phyloP scores from a whole-genome alignment of 2,329 filamentous ascomycete species.

The Sclerotinia nivalis region DNA sequence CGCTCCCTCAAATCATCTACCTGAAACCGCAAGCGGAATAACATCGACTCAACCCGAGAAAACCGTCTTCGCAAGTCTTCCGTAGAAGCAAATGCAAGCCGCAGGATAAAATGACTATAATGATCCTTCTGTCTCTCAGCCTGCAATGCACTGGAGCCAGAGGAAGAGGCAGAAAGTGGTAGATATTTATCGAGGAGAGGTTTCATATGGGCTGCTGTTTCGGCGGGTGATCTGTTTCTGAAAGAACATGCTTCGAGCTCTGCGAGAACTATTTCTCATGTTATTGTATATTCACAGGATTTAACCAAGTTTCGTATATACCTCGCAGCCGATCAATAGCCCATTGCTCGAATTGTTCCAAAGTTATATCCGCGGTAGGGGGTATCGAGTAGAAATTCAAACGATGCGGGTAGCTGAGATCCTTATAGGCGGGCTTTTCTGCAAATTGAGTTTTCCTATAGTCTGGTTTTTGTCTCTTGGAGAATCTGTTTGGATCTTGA shows the following conservation, averaged over 20 bases:
- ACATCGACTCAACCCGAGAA: conserved; percentile 79
- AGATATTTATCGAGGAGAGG: conserved; percentile 85
- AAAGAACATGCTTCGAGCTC: conserved; percentile 94
- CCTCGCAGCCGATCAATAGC: conserved; percentile 87
- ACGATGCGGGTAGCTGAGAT: conserved; percentile 77
- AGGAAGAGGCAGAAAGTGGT: conserved; percentile 74
- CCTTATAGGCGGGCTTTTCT: conserved; percentile 57
- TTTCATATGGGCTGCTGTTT: conserved; percentile 82
- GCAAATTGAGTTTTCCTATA: conserved; percentile 87
- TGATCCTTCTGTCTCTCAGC: conserved; percentile 90
- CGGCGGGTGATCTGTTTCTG: conserved; percentile 80
- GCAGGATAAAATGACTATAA: conserved; percentile 95
- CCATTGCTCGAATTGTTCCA: conserved; percentile 99
- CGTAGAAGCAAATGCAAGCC: conserved; percentile 87
- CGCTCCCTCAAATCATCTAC: conserved; percentile 75
- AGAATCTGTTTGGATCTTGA: conserved; percentile 39
- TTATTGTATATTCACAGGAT: conserved; percentile 42
- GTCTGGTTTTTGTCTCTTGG: conserved; percentile 77
- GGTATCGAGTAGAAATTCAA: conserved; percentile 90
- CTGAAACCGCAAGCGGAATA: conserved; percentile 81
- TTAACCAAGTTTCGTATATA: conserved; percentile 44
- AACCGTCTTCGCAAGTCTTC: conserved; percentile 89
- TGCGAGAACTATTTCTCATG: conserved; percentile 63
- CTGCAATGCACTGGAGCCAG: conserved; percentile 57
- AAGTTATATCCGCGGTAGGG: conserved; percentile 89